These are phyloP conservation scores for Rhinocladiella similis DNA, from an alignment of 2,329 filamentous ascomycete genomes.

Conservation along the genomic window DNA sequence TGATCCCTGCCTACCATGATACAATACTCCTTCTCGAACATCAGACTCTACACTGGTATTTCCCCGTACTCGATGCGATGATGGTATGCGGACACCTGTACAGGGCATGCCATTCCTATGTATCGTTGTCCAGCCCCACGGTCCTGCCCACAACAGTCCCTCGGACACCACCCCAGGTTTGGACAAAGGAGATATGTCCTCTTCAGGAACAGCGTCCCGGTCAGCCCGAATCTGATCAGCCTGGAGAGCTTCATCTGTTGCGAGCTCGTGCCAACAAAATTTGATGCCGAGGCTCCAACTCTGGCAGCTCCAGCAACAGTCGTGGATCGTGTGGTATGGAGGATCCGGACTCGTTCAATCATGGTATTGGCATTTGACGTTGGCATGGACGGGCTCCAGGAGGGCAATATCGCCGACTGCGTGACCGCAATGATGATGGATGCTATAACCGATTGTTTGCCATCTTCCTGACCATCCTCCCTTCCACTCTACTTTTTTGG, in stretches of 20 bases:
- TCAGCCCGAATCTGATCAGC: not conserved
- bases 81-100: too few relatives aligned
- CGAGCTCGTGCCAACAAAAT: not conserved
- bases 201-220: not conserved
- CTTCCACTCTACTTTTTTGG: not conserved
- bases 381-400: too few relatives aligned
- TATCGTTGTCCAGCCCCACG: not conserved
- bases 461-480: not conserved
- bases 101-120: too few relatives aligned
- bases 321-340: not conserved
- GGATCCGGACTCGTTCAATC: too few relatives aligned
- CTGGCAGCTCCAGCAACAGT: not conserved
- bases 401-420: not conserved
- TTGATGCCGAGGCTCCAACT: not conserved
- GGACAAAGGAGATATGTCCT: not conserved
- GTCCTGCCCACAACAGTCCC: too few relatives aligned
- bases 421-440: not conserved
- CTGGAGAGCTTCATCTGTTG: not conserved
- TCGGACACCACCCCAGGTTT: too few relatives aligned
- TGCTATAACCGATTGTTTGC: slow-evolving; percentile 1
- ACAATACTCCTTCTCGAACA: not conserved
- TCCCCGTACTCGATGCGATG: too few relatives aligned
- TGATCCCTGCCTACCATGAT: too few relatives aligned
- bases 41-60: too few relatives aligned
- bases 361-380: too few relatives aligned